phyloP scores from a whole-genome alignment of 2,329 filamentous ascomycete genomes.

The Fusarium begoniae region DNA sequence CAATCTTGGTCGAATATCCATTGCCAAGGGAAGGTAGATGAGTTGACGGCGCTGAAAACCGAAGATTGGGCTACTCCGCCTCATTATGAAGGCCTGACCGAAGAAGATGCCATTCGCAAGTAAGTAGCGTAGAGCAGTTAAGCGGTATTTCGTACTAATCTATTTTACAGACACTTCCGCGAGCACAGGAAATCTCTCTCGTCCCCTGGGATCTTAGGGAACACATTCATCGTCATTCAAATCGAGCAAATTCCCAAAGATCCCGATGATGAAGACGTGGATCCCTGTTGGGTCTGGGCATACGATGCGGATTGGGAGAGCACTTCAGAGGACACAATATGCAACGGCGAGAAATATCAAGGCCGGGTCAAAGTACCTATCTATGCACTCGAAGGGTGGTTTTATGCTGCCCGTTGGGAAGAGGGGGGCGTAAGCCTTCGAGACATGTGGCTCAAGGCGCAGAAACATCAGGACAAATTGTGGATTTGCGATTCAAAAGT shows the following conservation, averaged over 20 bases:
- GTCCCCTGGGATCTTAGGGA: not conserved
- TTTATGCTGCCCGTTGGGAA: slow-evolving; percentile 30
- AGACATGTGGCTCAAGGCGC: slow-evolving; percentile 35
- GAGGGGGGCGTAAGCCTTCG: slow-evolving; percentile 13
- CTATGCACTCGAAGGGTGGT: slow-evolving; percentile 16
- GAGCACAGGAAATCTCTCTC: not conserved
- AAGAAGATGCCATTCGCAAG: not conserved
- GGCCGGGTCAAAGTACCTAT: slow-evolving; percentile 23
- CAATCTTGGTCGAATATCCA: not conserved
- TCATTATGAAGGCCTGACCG: fast-evolving
- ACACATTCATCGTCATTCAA: not conserved
- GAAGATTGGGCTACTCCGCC: not conserved
- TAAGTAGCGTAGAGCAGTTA: fast-evolving
- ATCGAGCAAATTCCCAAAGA: not conserved
- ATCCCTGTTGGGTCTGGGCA: slow-evolving; percentile 32
- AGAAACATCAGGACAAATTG: slow-evolving; percentile 6
- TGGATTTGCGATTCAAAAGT: slow-evolving; percentile 26
- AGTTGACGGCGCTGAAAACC: fast-evolving
- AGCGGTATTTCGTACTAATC: not conserved
- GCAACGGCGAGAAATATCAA: slow-evolving; percentile 19
- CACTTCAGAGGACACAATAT: not conserved
- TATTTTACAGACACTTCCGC: fast-evolving
- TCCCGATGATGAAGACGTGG: not conserved
- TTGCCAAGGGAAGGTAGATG: not conserved
- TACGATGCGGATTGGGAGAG: slow-evolving; percentile 32